Conservation (phyloP, 2,329 filamentous ascomycete genomes). For the Verticillium dahliae region DNA sequence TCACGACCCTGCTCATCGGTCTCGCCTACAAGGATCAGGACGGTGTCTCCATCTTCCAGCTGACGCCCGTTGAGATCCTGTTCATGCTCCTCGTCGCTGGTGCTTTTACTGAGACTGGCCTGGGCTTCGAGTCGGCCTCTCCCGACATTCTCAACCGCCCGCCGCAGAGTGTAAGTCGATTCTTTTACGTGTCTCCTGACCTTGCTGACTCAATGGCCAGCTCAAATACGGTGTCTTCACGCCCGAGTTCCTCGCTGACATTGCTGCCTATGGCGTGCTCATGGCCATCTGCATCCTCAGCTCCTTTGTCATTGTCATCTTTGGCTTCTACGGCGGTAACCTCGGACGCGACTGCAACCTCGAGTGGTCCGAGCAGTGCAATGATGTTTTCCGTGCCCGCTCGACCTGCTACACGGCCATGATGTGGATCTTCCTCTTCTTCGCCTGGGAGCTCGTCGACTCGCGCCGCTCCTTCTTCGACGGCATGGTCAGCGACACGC, state of each 20-base stretch:
- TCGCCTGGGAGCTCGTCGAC: slow-evolving; percentile 64
- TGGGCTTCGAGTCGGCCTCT: slow-evolving; percentile 62
- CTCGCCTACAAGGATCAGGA: slow-evolving; percentile 60
- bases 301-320: slow-evolving; percentile 53
- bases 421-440: slow-evolving; percentile 62
- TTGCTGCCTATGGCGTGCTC: slow-evolving; percentile 57
- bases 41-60: slow-evolving; percentile 61
- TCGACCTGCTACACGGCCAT: slow-evolving; percentile 61
- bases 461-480: slow-evolving; percentile 61
- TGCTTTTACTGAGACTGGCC: slow-evolving; percentile 63
- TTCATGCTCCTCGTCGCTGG: slow-evolving; percentile 73
- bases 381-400: slow-evolving; percentile 56
- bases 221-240: slow-evolving; percentile 54
- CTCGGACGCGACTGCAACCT: slow-evolving; percentile 55
- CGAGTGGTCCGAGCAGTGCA: slow-evolving; percentile 40
- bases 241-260: slow-evolving; percentile 55
- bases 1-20: slow-evolving; percentile 58
- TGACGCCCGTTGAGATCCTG: slow-evolving; percentile 64
- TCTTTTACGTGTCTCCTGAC: neutral
- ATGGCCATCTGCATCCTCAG: slow-evolving; percentile 53
- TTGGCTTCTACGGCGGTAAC: slow-evolving; percentile 44
- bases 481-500: slow-evolving; percentile 33
- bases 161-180: slow-evolving; percentile 46
- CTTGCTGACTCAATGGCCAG: slow-evolving; percentile 10
- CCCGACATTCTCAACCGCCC: slow-evolving; percentile 61